Percentiles rank a stretch among this genome's conserved stretches.
These are phyloP conservation scores for Medicago lupulina DNA, from an alignment of 306 rosid genomes.

Conservation along the genomic window DNA sequence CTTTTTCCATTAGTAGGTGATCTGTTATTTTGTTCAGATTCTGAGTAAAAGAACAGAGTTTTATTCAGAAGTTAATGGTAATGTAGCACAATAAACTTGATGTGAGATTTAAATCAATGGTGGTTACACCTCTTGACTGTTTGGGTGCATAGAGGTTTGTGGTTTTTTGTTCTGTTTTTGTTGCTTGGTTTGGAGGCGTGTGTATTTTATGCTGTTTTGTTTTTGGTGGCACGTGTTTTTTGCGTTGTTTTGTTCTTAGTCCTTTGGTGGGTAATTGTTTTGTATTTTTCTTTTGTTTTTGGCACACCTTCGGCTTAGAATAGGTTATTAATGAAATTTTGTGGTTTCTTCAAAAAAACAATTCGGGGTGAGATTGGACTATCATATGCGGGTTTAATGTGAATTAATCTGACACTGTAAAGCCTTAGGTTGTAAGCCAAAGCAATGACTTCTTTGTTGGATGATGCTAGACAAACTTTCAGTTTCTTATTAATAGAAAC, in stretches of 20 bases:
- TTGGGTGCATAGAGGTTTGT: too few relatives aligned
- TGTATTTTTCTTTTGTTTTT: too few relatives aligned
- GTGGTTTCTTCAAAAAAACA: background rate
- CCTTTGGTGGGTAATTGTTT: too few relatives aligned
- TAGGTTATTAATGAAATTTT: too few relatives aligned
- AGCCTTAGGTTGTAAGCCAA: background rate
- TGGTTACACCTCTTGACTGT: too few relatives aligned
- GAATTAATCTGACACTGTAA: background rate
- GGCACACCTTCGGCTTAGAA: too few relatives aligned
- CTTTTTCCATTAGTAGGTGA: background rate
- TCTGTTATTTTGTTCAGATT: background rate
- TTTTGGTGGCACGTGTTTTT: too few relatives aligned
- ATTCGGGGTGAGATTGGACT: background rate
- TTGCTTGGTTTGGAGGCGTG: too few relatives aligned
- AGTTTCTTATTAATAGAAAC: background rate
- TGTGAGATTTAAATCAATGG: background rate
- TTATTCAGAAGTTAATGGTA: background rate
- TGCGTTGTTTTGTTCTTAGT: too few relatives aligned
- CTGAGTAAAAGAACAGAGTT: background rate
- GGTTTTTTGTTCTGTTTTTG: too few relatives aligned
- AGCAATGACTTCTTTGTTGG: background rate
- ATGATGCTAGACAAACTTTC: background rate
- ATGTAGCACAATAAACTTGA: background rate
- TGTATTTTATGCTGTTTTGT: too few relatives aligned
- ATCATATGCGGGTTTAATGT: background rate